phyloP scores from a whole-genome alignment of 148 eudicot species.

The Linanthus parryae region DNA sequence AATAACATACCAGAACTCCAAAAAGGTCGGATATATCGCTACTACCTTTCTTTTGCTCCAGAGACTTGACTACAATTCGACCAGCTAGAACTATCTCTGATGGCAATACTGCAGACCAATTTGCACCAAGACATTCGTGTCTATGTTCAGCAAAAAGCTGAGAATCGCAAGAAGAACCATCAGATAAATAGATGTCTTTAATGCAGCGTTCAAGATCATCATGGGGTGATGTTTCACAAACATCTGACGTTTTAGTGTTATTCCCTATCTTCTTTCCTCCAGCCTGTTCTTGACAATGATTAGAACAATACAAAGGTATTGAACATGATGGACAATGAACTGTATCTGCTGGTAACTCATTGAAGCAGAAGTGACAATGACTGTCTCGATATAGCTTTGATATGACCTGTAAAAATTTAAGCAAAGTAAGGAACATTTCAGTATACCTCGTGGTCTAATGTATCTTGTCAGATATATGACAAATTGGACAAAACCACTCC shows the following conservation, averaged over 20 bases:
- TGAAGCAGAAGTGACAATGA: conserved; percentile 91
- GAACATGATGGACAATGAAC: conserved; percentile 82
- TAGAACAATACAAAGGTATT: conserved; percentile 73
- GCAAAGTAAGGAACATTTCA: conserved; percentile 18
- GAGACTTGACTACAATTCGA: conserved; percentile 56
- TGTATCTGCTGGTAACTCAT: conserved; percentile 65
- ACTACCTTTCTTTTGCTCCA: conserved; percentile 32
- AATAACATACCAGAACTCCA: conserved; percentile 38
- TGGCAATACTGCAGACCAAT: conserved; percentile 92
- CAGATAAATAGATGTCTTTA: conserved; percentile 30
- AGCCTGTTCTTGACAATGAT: conserved; percentile 58
- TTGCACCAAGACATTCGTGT: conserved; percentile 82
- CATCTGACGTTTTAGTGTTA: conserved; percentile 9
- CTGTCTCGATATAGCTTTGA: conserved; percentile 76
- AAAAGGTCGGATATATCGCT: conserved; percentile 19
- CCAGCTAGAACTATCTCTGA: conserved; percentile 82
- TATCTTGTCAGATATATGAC: too few species aligned
- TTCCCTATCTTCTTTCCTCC: conserved; percentile 38
- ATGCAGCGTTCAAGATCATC: conserved; percentile 51
- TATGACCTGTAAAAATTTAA: conserved; percentile 53
- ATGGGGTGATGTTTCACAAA: conserved; percentile 27
- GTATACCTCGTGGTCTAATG: too few species aligned
- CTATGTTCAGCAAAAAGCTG: conserved; percentile 56
- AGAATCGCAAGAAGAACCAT: conserved; percentile 16
- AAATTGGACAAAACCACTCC: too few species aligned